Evolutionary conservation across 1,139 yeast genomes (phyloP), one percentile per base, ranked within the genome.

Genomic region (Debaryomyces udenii): DNA sequence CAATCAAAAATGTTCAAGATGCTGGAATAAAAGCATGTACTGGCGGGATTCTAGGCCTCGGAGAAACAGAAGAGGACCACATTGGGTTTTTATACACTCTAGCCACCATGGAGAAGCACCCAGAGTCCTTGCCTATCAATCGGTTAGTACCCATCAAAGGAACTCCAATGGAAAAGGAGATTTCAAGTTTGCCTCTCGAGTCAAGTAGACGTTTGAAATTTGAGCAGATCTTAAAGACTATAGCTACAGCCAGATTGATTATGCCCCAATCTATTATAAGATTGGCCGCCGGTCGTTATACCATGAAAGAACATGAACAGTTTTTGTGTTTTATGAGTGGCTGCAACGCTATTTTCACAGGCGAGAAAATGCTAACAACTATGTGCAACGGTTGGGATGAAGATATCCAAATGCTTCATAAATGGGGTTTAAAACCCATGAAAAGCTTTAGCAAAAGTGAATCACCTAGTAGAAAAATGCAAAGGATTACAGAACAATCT

Each of bases 351-450:
- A 82, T 86, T 38, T 86, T 86, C 59, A 86, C 93, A 0, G 94
- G 94, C 16, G 85, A 86, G 60, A 81, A 77, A 52, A 86, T 86
- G 93, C 65, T 86, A 46, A 86, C 94, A 2, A 86, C 94, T 3
- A 81, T 83, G 83, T 86, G 94, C 58, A 83, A 81, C 48, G 91
- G 90, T 3, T 86, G 93, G 93, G 89, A 85, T 37, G 93, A 85
- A 56, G 94, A 86, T 57, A 83, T 75, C 48, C 73, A 63, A 7
- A 80, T 86, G 88, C 65, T 86, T 29, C 59, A 62, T 3, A 78
- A 75, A 51, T 86, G 93, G 93, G 94, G 94, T 0, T 60, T 84
- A 52, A 68, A 61, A 48, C 89, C 90, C 28, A 80, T 85, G 87
- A 70, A 78, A 58, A 74, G 83, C 46, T 78, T 78, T 47, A 27